phyloP scores from a whole-genome alignment of 176 grass and related monocot species.

The Oryza glaberrima region DNA sequence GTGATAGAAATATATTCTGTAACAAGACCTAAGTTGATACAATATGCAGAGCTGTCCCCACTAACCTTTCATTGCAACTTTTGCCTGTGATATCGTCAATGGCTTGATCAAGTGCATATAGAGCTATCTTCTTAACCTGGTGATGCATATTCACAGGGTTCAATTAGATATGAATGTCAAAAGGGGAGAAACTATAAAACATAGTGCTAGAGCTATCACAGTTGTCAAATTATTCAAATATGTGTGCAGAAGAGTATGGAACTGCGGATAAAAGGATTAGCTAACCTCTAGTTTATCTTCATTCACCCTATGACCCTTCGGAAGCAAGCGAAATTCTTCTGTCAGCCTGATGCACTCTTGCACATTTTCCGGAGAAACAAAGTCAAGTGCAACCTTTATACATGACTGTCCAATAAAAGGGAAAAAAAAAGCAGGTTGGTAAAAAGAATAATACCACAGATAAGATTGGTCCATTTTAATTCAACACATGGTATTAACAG shows the following conservation, averaged over 20 bases:
- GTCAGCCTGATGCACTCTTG: conserved; percentile 67
- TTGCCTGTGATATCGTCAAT: conserved; percentile 25
- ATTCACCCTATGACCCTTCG: conserved; percentile 70
- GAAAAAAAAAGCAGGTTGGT: neutral
- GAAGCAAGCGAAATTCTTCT: conserved; percentile 77
- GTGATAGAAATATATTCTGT: neutral
- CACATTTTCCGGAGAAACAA: conserved; percentile 90
- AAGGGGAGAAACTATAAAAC: neutral
- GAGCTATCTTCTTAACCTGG: conserved; percentile 80
- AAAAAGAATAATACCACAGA: neutral
- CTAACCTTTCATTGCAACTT: conserved; percentile 18
- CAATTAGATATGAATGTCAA: neutral
- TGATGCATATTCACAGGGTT: neutral
- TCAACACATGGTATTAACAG: neutral
- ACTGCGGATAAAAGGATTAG: neutral
- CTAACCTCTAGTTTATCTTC: conserved; percentile 91
- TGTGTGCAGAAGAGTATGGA: neutral
- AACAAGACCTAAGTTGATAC: neutral
- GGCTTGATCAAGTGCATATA: conserved; percentile 47
- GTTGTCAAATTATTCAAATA: neutral
- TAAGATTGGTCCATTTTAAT: conserved; percentile 4
- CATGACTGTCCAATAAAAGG: conserved; percentile 64
- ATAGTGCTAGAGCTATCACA: neutral
- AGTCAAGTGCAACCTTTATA: conserved; percentile 91
- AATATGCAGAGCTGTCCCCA: neutral